phyloP scores from a whole-genome alignment of 257 asterid genomes.

The Gentiana dahurica region DNA sequence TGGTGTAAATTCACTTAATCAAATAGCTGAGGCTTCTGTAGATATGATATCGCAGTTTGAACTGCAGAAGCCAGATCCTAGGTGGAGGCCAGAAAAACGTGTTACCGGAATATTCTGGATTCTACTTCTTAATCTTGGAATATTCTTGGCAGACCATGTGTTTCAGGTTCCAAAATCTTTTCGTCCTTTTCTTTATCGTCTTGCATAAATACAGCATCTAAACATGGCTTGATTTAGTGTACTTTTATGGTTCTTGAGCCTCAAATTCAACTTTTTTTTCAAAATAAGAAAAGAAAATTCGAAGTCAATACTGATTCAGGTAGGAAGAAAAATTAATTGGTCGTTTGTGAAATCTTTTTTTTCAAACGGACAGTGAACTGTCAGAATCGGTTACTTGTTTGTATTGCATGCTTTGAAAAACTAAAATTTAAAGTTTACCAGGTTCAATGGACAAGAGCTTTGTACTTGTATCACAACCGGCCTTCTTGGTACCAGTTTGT shows the following conservation, averaged over 20 bases:
- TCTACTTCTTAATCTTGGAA: constrained; percentile 69
- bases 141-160: constrained; percentile 73
- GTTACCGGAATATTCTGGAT: constrained; percentile 90
- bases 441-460: constrained; percentile 55
- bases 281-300: neutral
- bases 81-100: constrained; percentile 54
- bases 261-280: too few species aligned
- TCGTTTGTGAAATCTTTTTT: neutral
- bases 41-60: constrained; percentile 86
- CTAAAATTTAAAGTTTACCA: constrained; percentile 21
- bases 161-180: constrained; percentile 48
- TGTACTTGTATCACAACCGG: constrained; percentile 73
- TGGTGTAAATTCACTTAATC: constrained; percentile 5
- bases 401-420: neutral
- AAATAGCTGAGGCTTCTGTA: constrained; percentile 40
- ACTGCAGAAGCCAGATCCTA: constrained; percentile 48
- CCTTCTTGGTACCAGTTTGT: constrained; percentile 96
- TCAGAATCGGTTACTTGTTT: neutral
- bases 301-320: neutral
- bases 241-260: neutral
- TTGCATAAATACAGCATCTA: neutral
- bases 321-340: neutral
- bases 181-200: constrained; percentile 1
- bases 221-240: neutral
- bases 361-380: neutral